Conservation (phyloP, 768 basidiomycete genomes). For the Boletus bicolor region DNA sequence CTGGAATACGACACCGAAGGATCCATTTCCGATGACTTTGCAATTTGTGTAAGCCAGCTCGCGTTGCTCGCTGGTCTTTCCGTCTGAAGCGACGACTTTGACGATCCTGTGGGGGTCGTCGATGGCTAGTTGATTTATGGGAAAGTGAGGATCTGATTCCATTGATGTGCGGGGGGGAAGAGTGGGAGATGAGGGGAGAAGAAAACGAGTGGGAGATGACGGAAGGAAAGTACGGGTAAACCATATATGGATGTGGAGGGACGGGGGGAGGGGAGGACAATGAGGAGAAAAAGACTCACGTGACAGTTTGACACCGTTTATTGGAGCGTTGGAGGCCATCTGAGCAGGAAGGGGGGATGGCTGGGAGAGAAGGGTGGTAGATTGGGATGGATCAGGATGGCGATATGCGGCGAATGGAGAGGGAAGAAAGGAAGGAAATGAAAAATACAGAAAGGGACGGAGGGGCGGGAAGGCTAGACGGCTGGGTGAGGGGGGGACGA, state of each 20-base stretch:
- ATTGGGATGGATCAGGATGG: constrained; percentile 13
- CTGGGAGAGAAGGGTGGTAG: constrained; percentile 1
- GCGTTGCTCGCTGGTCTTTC: constrained; percentile 85
- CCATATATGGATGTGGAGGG: constrained; percentile 29
- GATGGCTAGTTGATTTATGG: constrained; percentile 50
- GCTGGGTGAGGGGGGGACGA: constrained; percentile 6
- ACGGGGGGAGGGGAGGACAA: constrained; percentile 15
- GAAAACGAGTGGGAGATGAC: constrained; percentile 34
- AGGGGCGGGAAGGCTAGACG: constrained; percentile 11
- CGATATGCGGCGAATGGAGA: constrained; percentile 9
- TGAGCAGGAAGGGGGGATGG: constrained; percentile 19
- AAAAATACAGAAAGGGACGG: background rate
- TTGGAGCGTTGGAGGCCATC: constrained; percentile 77
- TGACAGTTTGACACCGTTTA: constrained; percentile 86
- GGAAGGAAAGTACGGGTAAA: constrained; percentile 23
- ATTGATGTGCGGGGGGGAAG: constrained; percentile 18
- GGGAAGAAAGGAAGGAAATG: background rate
- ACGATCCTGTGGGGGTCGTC: constrained; percentile 97
- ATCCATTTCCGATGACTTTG: constrained; percentile 98
- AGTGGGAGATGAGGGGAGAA: constrained; percentile 34
- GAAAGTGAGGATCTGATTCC: constrained; percentile 25
- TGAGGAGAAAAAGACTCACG: constrained; percentile 48
- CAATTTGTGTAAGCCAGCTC: constrained; percentile 94
- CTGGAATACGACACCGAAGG: constrained; percentile 98
- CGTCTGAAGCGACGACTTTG: constrained; percentile 92